phyloP scores from a whole-genome alignment of 2,329 filamentous ascomycete species.

The Apiospora pterosperma region DNA sequence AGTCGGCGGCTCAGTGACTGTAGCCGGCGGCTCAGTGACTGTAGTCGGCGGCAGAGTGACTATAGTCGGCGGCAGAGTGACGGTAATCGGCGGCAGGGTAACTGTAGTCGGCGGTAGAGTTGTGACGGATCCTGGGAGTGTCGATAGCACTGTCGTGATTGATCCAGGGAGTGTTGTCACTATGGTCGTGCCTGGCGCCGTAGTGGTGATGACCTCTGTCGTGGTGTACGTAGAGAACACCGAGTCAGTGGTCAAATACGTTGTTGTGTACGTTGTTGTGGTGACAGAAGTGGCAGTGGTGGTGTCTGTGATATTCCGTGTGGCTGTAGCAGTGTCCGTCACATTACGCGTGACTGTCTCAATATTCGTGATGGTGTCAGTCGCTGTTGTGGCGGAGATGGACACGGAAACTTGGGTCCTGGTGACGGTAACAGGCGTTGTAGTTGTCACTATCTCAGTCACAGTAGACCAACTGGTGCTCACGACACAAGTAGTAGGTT shows the following conservation, averaged over 20 bases:
- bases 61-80: background rate
- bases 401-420: background rate
- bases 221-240: slow-evolving; percentile 26
- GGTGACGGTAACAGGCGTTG: background rate
- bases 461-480: slow-evolving; percentile 3
- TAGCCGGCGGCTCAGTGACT: slow-evolving; percentile 4
- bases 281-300: slow-evolving; percentile 14
- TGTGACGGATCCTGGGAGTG: background rate
- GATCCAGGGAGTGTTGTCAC: background rate
- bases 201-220: slow-evolving; percentile 20
- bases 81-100: slow-evolving; percentile 17
- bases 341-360: background rate
- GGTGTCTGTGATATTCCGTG: slow-evolving; percentile 14
- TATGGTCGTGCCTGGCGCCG: background rate
- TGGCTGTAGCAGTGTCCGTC: slow-evolving; percentile 15
- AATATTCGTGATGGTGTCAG: background rate
- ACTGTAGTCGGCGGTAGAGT: slow-evolving; percentile 18
- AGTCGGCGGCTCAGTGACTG: slow-evolving; percentile 9
- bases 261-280: slow-evolving; percentile 20
- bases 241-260: slow-evolving; percentile 27
- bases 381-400: background rate
- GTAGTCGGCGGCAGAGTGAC: slow-evolving; percentile 11
- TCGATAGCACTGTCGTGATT: background rate
- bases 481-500: background rate
- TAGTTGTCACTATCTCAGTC: slow-evolving; percentile 6